Conservation (phyloP, 345 rosid genomes). For the Salix arbutifolia region DNA sequence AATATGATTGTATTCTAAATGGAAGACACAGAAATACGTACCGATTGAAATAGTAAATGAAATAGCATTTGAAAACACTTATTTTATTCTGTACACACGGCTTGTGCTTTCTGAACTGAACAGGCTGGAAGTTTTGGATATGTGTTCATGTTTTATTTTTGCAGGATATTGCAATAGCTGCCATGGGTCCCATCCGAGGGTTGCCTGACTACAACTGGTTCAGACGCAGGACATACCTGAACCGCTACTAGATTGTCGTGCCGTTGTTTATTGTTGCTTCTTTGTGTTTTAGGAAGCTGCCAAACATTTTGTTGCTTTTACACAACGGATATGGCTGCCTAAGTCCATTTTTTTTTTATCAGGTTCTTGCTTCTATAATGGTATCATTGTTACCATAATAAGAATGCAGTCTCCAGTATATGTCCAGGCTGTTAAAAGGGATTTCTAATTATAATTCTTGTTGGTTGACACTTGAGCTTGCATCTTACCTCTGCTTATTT, state of each 20-base stretch:
- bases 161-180: conserved; percentile 94
- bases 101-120: neutral
- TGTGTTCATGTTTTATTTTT: neutral
- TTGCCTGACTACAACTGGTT: conserved; percentile 96
- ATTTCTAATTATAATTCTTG: neutral
- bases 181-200: conserved; percentile 88
- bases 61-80: neutral
- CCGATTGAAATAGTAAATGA: neutral
- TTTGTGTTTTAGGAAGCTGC: neutral
- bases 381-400: neutral
- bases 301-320: conserved; percentile 18
- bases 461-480: neutral
- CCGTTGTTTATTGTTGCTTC: conserved; percentile 3
- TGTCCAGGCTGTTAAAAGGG: neutral
- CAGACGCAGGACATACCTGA: conserved; percentile 98
- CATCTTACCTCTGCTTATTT: neutral
- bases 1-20: neutral
- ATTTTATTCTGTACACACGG: neutral
- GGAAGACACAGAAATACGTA: neutral
- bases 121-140: neutral
- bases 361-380: conserved; percentile 18
- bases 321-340: conserved; percentile 15
- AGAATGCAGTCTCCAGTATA: neutral
- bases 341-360: conserved; percentile 12
- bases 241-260: conserved; percentile 56